Conservation (phyloP, 768 basidiomycete genomes). For the Naganishia kalamii region DNA sequence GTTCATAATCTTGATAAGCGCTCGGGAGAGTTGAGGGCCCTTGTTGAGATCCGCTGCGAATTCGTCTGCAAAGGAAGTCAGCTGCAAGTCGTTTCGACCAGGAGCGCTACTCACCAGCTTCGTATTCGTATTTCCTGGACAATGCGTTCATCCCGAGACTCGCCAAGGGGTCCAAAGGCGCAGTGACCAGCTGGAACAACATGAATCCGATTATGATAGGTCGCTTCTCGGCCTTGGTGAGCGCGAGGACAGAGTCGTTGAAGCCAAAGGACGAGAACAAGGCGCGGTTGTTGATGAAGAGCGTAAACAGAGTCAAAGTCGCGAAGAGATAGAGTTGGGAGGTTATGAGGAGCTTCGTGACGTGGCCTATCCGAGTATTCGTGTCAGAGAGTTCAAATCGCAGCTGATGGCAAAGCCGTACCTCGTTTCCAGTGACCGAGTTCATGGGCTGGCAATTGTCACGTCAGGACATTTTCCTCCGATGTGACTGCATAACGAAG, state of each 20-base stretch:
- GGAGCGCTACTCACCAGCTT: slow-evolving; percentile 72
- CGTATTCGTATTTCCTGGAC: slow-evolving; percentile 80
- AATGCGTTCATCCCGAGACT: slow-evolving; percentile 63
- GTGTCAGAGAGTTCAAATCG: background rate
- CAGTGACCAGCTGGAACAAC: slow-evolving; percentile 46
- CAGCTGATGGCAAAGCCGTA: slow-evolving; percentile 19
- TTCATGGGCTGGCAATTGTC: slow-evolving; percentile 63
- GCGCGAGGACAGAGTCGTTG: slow-evolving; percentile 31
- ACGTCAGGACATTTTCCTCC: background rate
- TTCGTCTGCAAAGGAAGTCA: slow-evolving; percentile 55
- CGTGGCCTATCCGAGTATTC: slow-evolving; percentile 54
- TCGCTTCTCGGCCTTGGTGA: slow-evolving; percentile 22
- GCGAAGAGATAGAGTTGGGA: slow-evolving; percentile 82
- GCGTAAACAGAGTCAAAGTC: slow-evolving; percentile 51
- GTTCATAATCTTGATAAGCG: slow-evolving; percentile 77
- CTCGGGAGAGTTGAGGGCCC: slow-evolving; percentile 45
- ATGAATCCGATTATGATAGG: slow-evolving; percentile 48
- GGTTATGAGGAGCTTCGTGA: slow-evolving; percentile 76
- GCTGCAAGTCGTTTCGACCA: background rate
- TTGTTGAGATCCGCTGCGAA: slow-evolving; percentile 74
- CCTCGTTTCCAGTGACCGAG: slow-evolving; percentile 90
- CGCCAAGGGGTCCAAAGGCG: slow-evolving; percentile 45
- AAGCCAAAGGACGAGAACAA: slow-evolving; percentile 46
- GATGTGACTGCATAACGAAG: slow-evolving; percentile 27
- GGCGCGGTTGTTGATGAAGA: slow-evolving; percentile 46